Base-by-base conservation (phyloP, 179 eudicot species). In the Spergularia azorica region DNA sequence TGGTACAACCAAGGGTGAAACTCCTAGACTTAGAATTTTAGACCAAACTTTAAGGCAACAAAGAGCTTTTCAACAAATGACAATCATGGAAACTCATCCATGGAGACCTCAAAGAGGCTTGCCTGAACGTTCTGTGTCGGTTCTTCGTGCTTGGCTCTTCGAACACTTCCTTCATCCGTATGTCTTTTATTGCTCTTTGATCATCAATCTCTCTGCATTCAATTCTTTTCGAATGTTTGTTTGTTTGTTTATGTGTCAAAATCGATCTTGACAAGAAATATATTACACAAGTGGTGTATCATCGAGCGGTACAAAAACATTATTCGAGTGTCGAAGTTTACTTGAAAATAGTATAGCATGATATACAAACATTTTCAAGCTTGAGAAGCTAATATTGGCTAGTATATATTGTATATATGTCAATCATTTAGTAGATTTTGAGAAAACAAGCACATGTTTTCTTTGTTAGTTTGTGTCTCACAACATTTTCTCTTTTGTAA, bases 161-260 rank as follows among this genome's bases (percentile, higher is more conserved):
- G 98, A 92, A 80, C 97, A 95, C 75, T 95, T 92, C 73, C 94
- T 95, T 39, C 95, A 95, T 82, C 98, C 98, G 98, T 95, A 92
- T 72, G 68, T 79, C 46, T 12, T 14, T 36, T 75, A 21, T 26
- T 26, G 32, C 67, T 76, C 66, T 70, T 58, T 43, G 9, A 15
- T 38, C 6, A 2, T 61, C 60, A 70, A 17, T 36, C 43, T 72
- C 32, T 15, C 2, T 12, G 50, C 10, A 3, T 17, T 5, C 16
- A 4, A 17, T 48, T 17, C 56, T 11, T 4, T 57, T 36, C 18
- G 38, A 21, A 6, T 69, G 13, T 38, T 52, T 73, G 11, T 60
- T 10, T 38, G 52, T 46, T 18, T 62, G 61, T 36, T 10, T 74
- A 50, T 73, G 3, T 59, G 20, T 70, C 41, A 39, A 39, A 48